Conservation (phyloP, 441 rosid species). For the Melianthus villosus region DNA sequence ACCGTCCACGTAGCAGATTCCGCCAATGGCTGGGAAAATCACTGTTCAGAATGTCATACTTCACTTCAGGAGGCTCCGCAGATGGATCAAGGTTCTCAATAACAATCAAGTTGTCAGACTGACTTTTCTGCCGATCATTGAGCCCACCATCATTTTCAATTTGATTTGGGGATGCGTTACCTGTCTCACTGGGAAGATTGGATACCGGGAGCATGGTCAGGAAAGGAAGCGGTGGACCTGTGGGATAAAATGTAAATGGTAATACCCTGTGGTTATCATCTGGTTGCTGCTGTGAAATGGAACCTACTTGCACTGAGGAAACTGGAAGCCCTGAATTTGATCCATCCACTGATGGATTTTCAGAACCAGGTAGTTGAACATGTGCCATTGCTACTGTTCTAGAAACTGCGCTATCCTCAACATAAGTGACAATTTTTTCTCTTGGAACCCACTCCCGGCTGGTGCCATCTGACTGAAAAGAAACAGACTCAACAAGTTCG, state of each 20-base stretch:
- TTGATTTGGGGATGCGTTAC: conserved; percentile 3
- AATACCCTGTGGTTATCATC: background rate
- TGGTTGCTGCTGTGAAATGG: conserved; percentile 4
- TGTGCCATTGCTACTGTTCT: background rate
- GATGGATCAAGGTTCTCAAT: conserved; percentile 1
- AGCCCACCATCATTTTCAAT: conserved; percentile 2
- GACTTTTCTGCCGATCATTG: background rate
- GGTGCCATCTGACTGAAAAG: conserved; percentile 6
- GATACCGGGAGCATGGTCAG: conserved; percentile 10
- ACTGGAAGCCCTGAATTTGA: conserved; percentile 1
- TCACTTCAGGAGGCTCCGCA: conserved; percentile 4
- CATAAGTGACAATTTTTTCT: conserved; percentile 5
- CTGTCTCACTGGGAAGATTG: conserved; percentile 6
- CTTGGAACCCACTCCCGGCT: conserved; percentile 4
- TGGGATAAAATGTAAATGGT: conserved; percentile 8
- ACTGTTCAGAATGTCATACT: conserved; percentile 8
- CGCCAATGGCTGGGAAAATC: conserved; percentile 9
- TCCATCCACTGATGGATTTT: background rate
- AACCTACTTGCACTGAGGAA: conserved; percentile 1
- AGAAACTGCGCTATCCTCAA: conserved; percentile 1
- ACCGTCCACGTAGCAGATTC: conserved; percentile 10
- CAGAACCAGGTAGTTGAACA: conserved; percentile 3
- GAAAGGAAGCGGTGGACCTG: conserved; percentile 8
- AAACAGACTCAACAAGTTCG: conserved; percentile 3
- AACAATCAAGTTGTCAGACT: conserved; percentile 1